Percentiles rank a stretch among this genome's conserved stretches.
Conservation (phyloP, 176 grass and related monocot genomes). For the Areca catechu region DNA sequence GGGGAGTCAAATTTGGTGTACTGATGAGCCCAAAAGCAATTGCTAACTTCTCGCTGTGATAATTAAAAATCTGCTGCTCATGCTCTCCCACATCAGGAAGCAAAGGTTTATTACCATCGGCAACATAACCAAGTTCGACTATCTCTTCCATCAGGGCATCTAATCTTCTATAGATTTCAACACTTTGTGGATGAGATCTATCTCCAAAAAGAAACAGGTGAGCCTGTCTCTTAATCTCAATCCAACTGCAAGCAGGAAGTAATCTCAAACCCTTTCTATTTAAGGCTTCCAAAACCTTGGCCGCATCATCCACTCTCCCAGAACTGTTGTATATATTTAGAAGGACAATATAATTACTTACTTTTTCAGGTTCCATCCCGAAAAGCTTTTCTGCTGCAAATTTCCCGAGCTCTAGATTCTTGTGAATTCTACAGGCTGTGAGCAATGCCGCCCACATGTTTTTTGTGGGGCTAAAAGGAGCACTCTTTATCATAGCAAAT, state of each 20-base stretch:
- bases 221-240: slow-evolving; percentile 61
- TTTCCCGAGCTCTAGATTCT: slow-evolving; percentile 54
- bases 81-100: slow-evolving; percentile 55
- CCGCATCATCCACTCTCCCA: slow-evolving; percentile 33
- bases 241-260: slow-evolving; percentile 59
- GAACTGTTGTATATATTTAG: slow-evolving; percentile 60
- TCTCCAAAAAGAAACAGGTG: slow-evolving; percentile 71
- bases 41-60: slow-evolving; percentile 77
- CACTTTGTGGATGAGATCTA: slow-evolving; percentile 36
- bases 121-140: slow-evolving; percentile 39
- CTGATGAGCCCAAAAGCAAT: slow-evolving; percentile 71
- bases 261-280: slow-evolving; percentile 41
- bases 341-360: slow-evolving; percentile 58
- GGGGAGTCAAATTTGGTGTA: slow-evolving; percentile 36
- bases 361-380: slow-evolving; percentile 55
- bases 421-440: slow-evolving; percentile 69
- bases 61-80: slow-evolving; percentile 25
- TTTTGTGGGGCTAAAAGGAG: slow-evolving; percentile 48
- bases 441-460: slow-evolving; percentile 87
- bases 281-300: slow-evolving; percentile 39
- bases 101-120: slow-evolving; percentile 33
- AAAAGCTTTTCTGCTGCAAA: slow-evolving; percentile 58
- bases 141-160: slow-evolving; percentile 45
- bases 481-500: slow-evolving; percentile 54
- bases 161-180: slow-evolving; percentile 56